A percentile compares a stretch with the other conserved stretches of the same genome.
Evolutionary conservation across 192 early-diverging fungal species (phyloP).

Genomic region (Dissophora ornata): DNA sequence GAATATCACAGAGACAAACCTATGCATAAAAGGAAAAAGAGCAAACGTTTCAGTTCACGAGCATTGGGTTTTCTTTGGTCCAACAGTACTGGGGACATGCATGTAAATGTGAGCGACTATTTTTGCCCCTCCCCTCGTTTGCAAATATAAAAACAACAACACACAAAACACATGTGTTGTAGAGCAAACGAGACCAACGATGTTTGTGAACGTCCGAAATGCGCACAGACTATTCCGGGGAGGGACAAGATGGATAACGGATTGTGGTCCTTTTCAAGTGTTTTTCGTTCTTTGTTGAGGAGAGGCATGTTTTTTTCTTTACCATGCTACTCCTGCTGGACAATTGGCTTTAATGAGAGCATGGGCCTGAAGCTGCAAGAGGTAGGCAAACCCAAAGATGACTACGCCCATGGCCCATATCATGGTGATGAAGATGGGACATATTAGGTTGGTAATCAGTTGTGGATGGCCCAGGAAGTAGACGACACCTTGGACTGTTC

Average conservation of each 20-base stretch:
- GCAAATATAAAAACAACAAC: too few species aligned
- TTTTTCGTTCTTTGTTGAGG: neutral
- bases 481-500: constrained; percentile 34
- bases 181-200: too few species aligned
- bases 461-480: constrained; percentile 44
- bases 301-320: neutral
- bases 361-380: constrained; percentile 67
- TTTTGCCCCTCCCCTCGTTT: too few species aligned
- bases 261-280: too few species aligned
- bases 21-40: constrained; percentile 1
- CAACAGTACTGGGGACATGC: too few species aligned
- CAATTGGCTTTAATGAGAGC: constrained; percentile 62
- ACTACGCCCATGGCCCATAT: constrained; percentile 35
- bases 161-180: too few species aligned
- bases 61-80: too few species aligned
- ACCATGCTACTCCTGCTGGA: constrained; percentile 70
- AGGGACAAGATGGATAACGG: too few species aligned
- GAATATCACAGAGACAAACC: constrained; percentile 66
- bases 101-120: too few species aligned
- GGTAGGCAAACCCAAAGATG: constrained; percentile 59
- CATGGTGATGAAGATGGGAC: constrained; percentile 48
- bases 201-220: too few species aligned
- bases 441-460: constrained; percentile 40
- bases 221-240: too few species aligned
- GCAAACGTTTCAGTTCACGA: too few species aligned